Base-by-base conservation (phyloP, 2,329 filamentous ascomycete genomes). In the Penicillium griseofulvum region DNA sequence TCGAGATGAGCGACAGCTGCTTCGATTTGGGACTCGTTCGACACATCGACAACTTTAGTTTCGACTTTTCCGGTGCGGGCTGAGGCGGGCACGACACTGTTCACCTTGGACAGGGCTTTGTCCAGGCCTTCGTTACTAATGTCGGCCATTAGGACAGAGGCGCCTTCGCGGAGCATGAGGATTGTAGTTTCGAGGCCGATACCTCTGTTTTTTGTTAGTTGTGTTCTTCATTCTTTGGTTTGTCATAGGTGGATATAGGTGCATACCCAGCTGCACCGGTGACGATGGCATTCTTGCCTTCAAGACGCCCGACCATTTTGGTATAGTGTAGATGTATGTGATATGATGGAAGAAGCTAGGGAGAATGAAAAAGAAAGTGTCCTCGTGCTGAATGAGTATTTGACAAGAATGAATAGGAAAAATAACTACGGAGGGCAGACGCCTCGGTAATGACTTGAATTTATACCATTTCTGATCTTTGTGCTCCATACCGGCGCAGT, bases 121-220 rank as follows among this genome's bases (percentile, higher is more conserved):
- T 89, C 87, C 38, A 96, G 84, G 1, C 90, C 90, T 5, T 87
- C 84, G 42, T 81, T 83, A 5, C 90, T 93, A 65, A 96, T 90
- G 69, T 97, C 92, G 57, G 88, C 84, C 84, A 97, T 86, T 62
- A 96, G 79, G 54, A 97, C 85, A 58, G 84, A 88, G 68, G 91
- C 92, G 58, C 91, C 92, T 79, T 97, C 92, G 62, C 88, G 88
- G 57, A 87, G 87, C 70, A 97, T 96, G 55, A 96, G 88, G 64
- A 97, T 92, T 52, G 83, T 84, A 2, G 92, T 96, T 79, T 97
- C 91, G 45, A 97, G 88, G 62, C 92, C 92, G 69, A 97, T 97
- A 69, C 92, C 92, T 68, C 92, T 76, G 34, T 14, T n/a, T 5
- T 22, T 37, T 28, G 45, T 48, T 37, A 48, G 22, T 36, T 14